A percentile compares a stretch with the other conserved stretches of the same genome.
These are phyloP conservation scores for Stagonosporopsis vannaccii DNA, from an alignment of 2,329 filamentous ascomycete genomes.

Conservation along the genomic window DNA sequence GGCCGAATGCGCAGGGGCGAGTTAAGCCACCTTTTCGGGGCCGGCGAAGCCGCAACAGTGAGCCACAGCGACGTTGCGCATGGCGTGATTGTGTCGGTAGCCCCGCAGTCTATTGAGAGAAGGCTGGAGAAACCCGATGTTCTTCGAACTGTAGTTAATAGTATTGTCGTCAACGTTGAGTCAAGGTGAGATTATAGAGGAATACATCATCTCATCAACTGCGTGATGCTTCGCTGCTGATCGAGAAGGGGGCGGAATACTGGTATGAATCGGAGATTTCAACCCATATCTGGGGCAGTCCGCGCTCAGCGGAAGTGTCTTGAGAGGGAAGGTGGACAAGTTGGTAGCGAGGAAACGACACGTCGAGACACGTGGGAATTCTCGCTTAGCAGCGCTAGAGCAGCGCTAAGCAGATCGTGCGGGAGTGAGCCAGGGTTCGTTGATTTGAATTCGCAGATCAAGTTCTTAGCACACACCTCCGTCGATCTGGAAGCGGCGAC, in stretches of 20 bases:
- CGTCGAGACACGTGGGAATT: conserved; percentile 4
- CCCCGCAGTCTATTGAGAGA: not conserved
- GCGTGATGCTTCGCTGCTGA: not conserved
- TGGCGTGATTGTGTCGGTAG: not conserved
- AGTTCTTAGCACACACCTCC: conserved; percentile 1
- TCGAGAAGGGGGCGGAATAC: not conserved
- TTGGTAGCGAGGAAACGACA: conserved; percentile 6
- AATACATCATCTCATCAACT: not conserved
- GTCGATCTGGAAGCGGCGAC: conserved; percentile 8
- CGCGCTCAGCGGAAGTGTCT: not conserved
- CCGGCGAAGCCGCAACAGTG: not conserved
- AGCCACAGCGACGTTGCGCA: not conserved
- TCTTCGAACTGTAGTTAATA: not conserved
- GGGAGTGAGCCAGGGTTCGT: conserved; percentile 9
- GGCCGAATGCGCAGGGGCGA: not conserved
- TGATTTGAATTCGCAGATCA: conserved; percentile 15
- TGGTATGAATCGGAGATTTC: conserved; percentile 1
- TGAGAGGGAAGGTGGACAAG: conserved; percentile 6
- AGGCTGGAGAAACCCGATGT: not conserved
- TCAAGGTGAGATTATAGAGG: not conserved
- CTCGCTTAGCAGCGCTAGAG: conserved; percentile 2
- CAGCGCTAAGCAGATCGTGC: conserved; percentile 14
- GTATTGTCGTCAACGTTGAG: not conserved
- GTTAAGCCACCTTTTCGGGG: conserved; percentile 2
- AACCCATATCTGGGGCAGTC: conserved; percentile 6